These are phyloP conservation scores for Gnomoniopsis sp. DNA, from an alignment of 2,329 filamentous ascomycete genomes.

Conservation along the genomic window DNA sequence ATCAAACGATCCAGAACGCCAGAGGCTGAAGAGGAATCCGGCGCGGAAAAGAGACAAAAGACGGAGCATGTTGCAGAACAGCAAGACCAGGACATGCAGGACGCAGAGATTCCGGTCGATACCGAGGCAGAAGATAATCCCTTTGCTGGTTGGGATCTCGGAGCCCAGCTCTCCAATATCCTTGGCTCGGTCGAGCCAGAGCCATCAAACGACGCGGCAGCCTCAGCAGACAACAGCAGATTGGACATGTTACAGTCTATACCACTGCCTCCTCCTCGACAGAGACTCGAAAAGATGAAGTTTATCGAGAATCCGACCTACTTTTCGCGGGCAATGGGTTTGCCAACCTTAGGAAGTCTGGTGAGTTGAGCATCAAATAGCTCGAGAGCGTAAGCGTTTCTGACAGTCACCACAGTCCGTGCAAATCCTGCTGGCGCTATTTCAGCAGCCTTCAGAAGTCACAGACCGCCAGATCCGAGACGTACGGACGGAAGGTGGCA, in stretches of 20 bases:
- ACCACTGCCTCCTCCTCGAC: slow-evolving; percentile 15
- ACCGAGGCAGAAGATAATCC: not conserved
- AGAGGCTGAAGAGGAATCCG: slow-evolving; percentile 5
- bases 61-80: slow-evolving; percentile 7
- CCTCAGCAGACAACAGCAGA: slow-evolving; percentile 5
- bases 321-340: slow-evolving; percentile 33
- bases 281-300: slow-evolving; percentile 30
- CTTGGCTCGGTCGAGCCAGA: slow-evolving; percentile 10
- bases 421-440: slow-evolving; percentile 34
- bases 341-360: slow-evolving; percentile 32
- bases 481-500: slow-evolving; percentile 29
- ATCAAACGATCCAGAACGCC: slow-evolving; percentile 17
- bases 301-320: slow-evolving; percentile 31
- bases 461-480: slow-evolving; percentile 28
- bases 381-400: not conserved
- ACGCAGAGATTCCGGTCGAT: not conserved
- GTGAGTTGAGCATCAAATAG: slow-evolving; percentile 17
- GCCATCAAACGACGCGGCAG: not conserved
- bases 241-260: slow-evolving; percentile 3
- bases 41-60: slow-evolving; percentile 17
- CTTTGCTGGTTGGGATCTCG: slow-evolving; percentile 11
- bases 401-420: slow-evolving; percentile 26
- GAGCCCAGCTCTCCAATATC: slow-evolving; percentile 14
- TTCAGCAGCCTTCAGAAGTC: slow-evolving; percentile 29
- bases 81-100: not conserved